These are phyloP conservation scores for Xylaria sp. DNA, from an alignment of 2,329 filamentous ascomycete genomes.

Conservation along the genomic window DNA sequence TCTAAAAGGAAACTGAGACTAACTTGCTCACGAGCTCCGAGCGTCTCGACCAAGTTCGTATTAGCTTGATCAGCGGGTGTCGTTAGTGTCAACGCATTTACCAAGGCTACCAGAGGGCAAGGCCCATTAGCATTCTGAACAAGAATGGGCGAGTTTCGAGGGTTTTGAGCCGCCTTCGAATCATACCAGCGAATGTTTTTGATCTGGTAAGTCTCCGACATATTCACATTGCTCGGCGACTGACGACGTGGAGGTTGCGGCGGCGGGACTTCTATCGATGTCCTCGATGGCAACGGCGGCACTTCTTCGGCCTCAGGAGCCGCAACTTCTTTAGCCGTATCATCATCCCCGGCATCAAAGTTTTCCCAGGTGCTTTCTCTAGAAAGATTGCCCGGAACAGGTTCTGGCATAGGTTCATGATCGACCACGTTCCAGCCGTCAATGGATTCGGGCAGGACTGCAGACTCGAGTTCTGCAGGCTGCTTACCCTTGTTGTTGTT, in stretches of 20 bases:
- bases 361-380: constrained; percentile 48
- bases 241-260: constrained; percentile 49
- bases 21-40: constrained; percentile 83
- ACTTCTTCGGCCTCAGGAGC: constrained; percentile 29
- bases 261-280: constrained; percentile 33
- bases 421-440: constrained; percentile 62
- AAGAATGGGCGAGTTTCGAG: constrained; percentile 82
- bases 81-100: constrained; percentile 88
- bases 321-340: constrained; percentile 32
- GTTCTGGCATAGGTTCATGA: constrained; percentile 41
- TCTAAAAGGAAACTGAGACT: constrained; percentile 85
- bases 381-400: constrained; percentile 41
- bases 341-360: constrained; percentile 41
- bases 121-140: constrained; percentile 95
- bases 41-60: constrained; percentile 76
- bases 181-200: constrained; percentile 91
- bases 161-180: constrained; percentile 59
- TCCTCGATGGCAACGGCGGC: constrained; percentile 49
- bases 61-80: constrained; percentile 67
- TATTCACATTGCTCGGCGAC: constrained; percentile 46
- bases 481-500: constrained; percentile 55
- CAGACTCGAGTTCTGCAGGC: constrained; percentile 34
- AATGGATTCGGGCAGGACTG: constrained; percentile 31
- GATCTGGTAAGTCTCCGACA: constrained; percentile 85
- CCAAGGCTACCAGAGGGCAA: constrained; percentile 88